Conservation (phyloP, 2,329 filamentous ascomycete genomes). For the Gremmenia infestans region DNA sequence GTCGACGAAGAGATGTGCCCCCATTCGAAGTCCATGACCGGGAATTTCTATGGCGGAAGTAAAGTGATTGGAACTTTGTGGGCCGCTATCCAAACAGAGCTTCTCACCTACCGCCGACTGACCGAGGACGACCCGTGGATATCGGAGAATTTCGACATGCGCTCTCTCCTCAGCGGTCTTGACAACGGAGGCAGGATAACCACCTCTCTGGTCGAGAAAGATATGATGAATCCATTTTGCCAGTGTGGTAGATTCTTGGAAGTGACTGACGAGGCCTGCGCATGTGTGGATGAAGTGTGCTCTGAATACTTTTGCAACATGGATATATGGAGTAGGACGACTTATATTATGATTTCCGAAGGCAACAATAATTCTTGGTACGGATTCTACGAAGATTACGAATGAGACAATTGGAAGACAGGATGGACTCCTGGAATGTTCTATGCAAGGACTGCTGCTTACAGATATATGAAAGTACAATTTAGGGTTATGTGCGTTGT, state of each 20-base stretch:
- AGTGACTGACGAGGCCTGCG: not conserved
- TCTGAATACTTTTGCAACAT: not conserved
- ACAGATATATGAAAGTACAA: too few species aligned
- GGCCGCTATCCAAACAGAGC: slow-evolving; percentile 35
- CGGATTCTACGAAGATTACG: too few species aligned
- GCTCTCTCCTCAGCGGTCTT: not conserved
- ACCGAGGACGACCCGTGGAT: slow-evolving; percentile 22
- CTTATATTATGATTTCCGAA: not conserved
- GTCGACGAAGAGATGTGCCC: too few species aligned
- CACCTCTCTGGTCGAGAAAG: not conserved
- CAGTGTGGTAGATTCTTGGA: slow-evolving; percentile 1
- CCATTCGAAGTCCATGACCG: too few species aligned
- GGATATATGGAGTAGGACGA: slow-evolving; percentile 1
- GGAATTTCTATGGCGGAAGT: slow-evolving; percentile 11
- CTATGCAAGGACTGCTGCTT: too few species aligned
- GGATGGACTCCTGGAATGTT: too few species aligned
- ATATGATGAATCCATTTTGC: slow-evolving; percentile 8
- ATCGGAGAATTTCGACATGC: slow-evolving; percentile 11
- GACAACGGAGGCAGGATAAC: not conserved
- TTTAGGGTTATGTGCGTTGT: too few species aligned
- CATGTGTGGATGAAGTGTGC: slow-evolving; percentile 1
- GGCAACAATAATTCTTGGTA: too few species aligned
- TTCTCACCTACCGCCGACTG: slow-evolving; percentile 34
- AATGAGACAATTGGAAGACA: too few species aligned
- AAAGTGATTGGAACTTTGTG: slow-evolving; percentile 26